Base-by-base conservation (phyloP, 352 stramenopile genomes). In the Globisporangium rhizosaccharum region DNA sequence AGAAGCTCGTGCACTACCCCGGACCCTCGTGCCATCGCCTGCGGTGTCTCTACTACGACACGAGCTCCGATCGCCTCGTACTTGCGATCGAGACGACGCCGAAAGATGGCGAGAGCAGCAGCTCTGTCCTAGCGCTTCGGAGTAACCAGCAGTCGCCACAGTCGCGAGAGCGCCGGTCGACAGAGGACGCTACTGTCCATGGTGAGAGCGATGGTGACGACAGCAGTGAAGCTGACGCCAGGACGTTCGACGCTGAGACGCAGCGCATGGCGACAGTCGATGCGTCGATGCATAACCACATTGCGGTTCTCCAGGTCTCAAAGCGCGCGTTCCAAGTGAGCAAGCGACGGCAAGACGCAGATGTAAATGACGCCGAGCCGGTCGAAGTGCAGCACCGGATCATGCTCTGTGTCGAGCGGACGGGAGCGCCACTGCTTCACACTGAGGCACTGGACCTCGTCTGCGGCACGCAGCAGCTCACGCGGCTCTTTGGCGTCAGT, bases 341-440 rank as follows among this genome's bases (percentile, higher is more conserved):
- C 25, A 41, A 25, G 17, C n/a, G 23, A 44, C 36, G 37, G 28
- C 46, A 30, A 39, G 25, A 42, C 48, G 20, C 58, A 50, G 18
- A 50, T 46, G 20, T 28, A 39, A 42, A 33, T 18, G 36, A 37
- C 18, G 30, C 48, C 6, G 42, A 46, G 12, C 5, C 26, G 26
- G 8, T 54, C 39, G 44, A 60, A n/a, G 30, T 61, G 12, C 37
- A 42, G 12, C 41, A 49, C 11, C 62, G 54, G 2, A 71, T 68
- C 17, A 68, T 88, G 66, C 65, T 90, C 1, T 78, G 71, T 46
- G 68, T 90, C 25, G 79, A 88, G 53, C 82, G 82, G 23, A 37
- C 59, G 5, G 59, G 62, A 2, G 20, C 58, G 44, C 70, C 72
- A 15, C 48, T 84, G 17, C 68, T 69, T 9, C 65, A 86, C 33